Conservation (phyloP, 768 basidiomycete genomes). For the Calocera viscosa region DNA sequence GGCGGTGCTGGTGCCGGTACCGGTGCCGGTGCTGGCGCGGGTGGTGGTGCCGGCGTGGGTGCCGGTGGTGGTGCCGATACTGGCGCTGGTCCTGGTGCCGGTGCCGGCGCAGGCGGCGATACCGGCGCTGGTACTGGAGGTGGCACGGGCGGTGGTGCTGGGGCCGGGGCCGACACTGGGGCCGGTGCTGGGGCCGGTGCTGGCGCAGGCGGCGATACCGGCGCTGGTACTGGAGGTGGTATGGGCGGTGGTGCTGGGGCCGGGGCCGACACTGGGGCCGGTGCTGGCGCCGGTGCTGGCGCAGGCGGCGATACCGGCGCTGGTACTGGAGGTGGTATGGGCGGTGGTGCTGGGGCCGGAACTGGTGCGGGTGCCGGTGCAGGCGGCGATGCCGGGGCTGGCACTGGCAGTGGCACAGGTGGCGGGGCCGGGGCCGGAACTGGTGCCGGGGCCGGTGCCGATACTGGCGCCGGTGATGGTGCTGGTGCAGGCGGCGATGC, state of each 20-base stretch:
- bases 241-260: background rate
- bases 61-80: background rate
- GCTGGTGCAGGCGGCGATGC: background rate
- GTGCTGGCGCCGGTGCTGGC: background rate
- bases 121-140: background rate
- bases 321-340: background rate
- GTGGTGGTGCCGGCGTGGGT: background rate
- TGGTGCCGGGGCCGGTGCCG: background rate
- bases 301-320: background rate
- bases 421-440: background rate
- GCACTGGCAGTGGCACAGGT: background rate
- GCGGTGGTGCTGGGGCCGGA: background rate
- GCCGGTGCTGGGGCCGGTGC: background rate
- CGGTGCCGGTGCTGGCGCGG: background rate
- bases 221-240: background rate
- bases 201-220: background rate
- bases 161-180: background rate
- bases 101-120: background rate
- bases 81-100: background rate
- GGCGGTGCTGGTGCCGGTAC: background rate
- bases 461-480: background rate
- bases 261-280: background rate
- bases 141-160: background rate
- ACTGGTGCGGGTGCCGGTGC: background rate
- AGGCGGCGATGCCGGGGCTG: background rate